Evolutionary conservation across 768 basidiomycete species (phyloP), one percentile per base, ranked within the genome.

Genomic region (Russula sp.): DNA sequence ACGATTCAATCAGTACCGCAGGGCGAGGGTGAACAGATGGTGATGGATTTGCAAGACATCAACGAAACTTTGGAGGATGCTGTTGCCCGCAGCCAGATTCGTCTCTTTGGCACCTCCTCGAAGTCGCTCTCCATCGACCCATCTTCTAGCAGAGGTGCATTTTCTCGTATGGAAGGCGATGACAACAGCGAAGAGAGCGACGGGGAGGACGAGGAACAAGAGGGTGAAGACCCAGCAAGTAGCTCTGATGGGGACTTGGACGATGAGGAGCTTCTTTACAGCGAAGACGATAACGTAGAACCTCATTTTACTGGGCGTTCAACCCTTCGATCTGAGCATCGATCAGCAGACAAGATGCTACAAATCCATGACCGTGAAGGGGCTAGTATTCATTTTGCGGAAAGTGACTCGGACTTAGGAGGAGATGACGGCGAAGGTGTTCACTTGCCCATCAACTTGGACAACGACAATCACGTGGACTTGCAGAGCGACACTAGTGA

Each of bases 21-120:
- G 70, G 96, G 95, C 9, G 96, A 97, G 74, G 97, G 97, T 16
- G 96, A 98, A 71, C 83, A 87, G 72, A 98, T 99, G 97, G 94
- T 99, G 13, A 90, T 98, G 81, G 90, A 92, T 72, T 79, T 99
- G 14, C 97, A 99, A 73, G 97, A 94, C 65, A 90, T 87, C 20
- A 76, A 77, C 34, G 74, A 78, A 2, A 98, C 95, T 0, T 85
- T 99, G 34, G 94, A 87, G 63, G 94, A 94, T 68, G 83, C 80
- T 8, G 86, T 98, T 35, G 82, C 86, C 18, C 81, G 82, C 61
- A 92, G 91, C 68, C 82, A 89, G 61, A 94, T 99, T 64, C 81
- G 83, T 40, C 80, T 99, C 2, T 84, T 98, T 40, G 91, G 85
- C 16, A 83, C 88, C 2, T 98, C 96, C 0, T 86, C 87, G 2